These are phyloP conservation scores for Boechera retrofracta DNA, from an alignment of 345 rosid genomes.

Conservation along the genomic window DNA sequence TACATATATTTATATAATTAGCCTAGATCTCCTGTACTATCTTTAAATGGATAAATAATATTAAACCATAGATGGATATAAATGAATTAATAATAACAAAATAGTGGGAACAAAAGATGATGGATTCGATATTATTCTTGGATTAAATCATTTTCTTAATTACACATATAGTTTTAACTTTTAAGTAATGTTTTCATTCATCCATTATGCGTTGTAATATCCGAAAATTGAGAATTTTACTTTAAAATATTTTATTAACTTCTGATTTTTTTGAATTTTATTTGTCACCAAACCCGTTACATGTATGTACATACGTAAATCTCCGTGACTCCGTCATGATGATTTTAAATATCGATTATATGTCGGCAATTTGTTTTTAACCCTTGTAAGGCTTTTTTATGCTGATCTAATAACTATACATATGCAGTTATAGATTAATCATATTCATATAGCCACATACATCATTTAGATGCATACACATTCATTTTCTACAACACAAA, in stretches of 20 bases:
- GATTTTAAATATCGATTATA: background rate
- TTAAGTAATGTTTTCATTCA: background rate
- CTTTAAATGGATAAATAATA: slow-evolving; percentile 9
- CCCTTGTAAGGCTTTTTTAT: background rate
- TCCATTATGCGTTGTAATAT: background rate
- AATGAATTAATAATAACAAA: background rate
- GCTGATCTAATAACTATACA: background rate
- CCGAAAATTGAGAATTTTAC: background rate
- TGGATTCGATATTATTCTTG: background rate
- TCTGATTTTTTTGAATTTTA: background rate
- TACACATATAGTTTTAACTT: background rate
- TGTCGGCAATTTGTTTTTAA: background rate
- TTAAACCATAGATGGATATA: background rate
- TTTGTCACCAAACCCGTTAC: too few relatives aligned
- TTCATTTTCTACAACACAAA: background rate
- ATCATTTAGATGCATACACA: background rate
- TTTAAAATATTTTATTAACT: background rate
- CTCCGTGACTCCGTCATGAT: background rate
- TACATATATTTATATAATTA: slow-evolving; percentile 6
- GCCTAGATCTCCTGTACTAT: background rate
- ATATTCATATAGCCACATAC: background rate
- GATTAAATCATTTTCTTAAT: background rate
- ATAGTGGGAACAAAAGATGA: slow-evolving; percentile 15
- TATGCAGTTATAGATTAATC: background rate
- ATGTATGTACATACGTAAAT: too few relatives aligned